phyloP scores from a whole-genome alignment of 2,329 filamentous ascomycete genomes.

The Cryphonectria naterciae region DNA sequence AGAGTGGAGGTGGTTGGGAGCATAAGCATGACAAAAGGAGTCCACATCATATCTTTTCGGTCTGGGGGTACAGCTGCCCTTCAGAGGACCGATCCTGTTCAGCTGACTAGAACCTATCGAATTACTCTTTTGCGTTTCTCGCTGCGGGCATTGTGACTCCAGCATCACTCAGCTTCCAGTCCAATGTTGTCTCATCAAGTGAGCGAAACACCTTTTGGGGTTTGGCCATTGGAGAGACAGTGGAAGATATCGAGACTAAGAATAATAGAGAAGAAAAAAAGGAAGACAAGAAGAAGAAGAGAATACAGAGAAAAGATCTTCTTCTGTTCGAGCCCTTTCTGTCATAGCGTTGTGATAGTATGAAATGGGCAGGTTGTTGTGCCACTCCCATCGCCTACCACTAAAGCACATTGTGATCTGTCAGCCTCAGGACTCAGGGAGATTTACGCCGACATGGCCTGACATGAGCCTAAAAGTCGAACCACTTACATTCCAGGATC shows the following conservation, averaged over 20 bases:
- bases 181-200: not conserved
- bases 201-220: not conserved
- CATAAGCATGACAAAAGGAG: not conserved
- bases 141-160: not conserved
- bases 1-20: not conserved
- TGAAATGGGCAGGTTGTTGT: too few relatives aligned
- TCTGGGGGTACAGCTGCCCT: not conserved
- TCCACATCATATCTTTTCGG: not conserved
- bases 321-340: too few relatives aligned
- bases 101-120: not conserved
- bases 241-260: not conserved
- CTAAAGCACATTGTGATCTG: not conserved
- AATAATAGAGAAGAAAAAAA: too few relatives aligned
- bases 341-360: not conserved
- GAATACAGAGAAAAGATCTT: too few relatives aligned
- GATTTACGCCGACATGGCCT: not conserved
- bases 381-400: not conserved
- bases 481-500: not conserved
- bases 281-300: too few relatives aligned
- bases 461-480: not conserved
- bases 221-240: not conserved
- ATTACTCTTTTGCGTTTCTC: not conserved
- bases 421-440: not conserved
- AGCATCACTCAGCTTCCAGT: not conserved
- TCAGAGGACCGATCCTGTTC: not conserved